Conservation (phyloP, 2,329 filamentous ascomycete genomes). For the Grosmannia huntii region DNA sequence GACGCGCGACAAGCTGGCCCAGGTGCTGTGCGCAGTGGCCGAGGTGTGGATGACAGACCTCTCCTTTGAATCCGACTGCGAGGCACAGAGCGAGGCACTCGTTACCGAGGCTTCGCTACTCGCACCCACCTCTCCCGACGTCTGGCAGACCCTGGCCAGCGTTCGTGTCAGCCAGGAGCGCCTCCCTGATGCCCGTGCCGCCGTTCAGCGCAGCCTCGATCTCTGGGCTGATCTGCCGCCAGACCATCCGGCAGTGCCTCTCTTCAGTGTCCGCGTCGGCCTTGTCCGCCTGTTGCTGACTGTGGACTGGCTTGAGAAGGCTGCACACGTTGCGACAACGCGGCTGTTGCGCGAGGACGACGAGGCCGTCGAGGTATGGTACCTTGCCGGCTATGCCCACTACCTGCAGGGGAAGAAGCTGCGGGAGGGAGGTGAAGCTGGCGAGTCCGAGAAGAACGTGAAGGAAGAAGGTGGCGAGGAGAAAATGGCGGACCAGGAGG, state of each 20-base stretch:
- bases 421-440: conserved; percentile 26
- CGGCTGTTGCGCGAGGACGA: conserved; percentile 80
- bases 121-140: conserved; percentile 69
- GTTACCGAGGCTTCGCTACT: conserved; percentile 84
- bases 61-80: conserved; percentile 83
- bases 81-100: conserved; percentile 73
- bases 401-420: conserved; percentile 65
- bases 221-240: conserved; percentile 72
- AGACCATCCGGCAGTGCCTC: conserved; percentile 60
- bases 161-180: conserved; percentile 82
- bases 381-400: conserved; percentile 88
- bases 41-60: conserved; percentile 99
- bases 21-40: conserved; percentile 83
- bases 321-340: conserved; percentile 77
- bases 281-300: conserved; percentile 81
- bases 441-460: neutral
- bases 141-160: conserved; percentile 90
- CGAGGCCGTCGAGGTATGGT: conserved; percentile 90
- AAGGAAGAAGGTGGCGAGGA: conserved; percentile 13
- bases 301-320: conserved; percentile 72
- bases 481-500: conserved; percentile 8
- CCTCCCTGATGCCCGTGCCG: conserved; percentile 64
- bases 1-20: conserved; percentile 71
- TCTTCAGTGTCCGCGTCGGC: conserved; percentile 76
- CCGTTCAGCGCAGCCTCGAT: conserved; percentile 65